Evolutionary conservation across 352 stramenopile species (phyloP).

Genomic region (Pythium rishiriense): DNA sequence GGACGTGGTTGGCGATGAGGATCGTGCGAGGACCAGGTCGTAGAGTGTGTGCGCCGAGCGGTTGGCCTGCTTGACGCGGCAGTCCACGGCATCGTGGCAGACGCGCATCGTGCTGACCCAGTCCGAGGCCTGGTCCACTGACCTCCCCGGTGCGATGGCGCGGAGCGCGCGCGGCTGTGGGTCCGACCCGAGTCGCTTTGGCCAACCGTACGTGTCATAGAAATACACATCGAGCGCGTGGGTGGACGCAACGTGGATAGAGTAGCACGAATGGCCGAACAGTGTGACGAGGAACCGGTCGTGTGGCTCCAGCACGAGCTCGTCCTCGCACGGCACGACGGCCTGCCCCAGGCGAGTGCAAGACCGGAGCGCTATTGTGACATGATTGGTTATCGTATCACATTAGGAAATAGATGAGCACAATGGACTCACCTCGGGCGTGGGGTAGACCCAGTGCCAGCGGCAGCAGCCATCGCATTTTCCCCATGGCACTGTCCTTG

Average conservation of each 20-base stretch:
- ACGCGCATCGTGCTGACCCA: slow-evolving; percentile 13
- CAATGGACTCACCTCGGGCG: background rate
- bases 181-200: background rate
- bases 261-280: slow-evolving; percentile 55
- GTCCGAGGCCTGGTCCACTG: background rate
- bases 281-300: slow-evolving; percentile 62
- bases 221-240: slow-evolving; percentile 55
- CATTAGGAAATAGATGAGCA: no score
- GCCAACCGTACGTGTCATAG: slow-evolving; percentile 34
- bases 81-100: slow-evolving; percentile 1
- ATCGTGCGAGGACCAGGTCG: slow-evolving; percentile 19
- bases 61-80: background rate
- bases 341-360: slow-evolving; percentile 51
- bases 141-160: background rate
- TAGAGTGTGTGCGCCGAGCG: slow-evolving; percentile 14
- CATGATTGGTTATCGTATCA: no score
- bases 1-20: background rate
- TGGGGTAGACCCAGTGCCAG: background rate
- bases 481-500: background rate
- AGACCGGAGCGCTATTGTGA: slow-evolving; percentile 23
- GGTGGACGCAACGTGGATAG: slow-evolving; percentile 37
- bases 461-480: background rate
- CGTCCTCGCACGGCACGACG: slow-evolving; percentile 50
- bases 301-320: slow-evolving; percentile 37
- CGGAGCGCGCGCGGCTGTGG: background rate